Evolutionary conservation across 768 basidiomycete species (phyloP).

Genomic region (Leccinum olivaceopallidum): DNA sequence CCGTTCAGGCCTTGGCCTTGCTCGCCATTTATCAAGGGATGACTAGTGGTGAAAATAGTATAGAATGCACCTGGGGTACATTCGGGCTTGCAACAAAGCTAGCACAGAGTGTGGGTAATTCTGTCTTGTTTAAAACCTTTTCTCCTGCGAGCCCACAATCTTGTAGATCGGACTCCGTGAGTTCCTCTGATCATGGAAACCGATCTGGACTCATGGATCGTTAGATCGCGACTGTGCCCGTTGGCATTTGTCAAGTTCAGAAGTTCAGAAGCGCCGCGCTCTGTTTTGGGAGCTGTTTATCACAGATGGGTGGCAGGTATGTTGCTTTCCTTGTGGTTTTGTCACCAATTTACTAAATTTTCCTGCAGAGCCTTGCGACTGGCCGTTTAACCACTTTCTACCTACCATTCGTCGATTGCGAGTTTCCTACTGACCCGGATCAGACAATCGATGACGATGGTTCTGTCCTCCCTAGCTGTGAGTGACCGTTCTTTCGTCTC

Average conservation of each 20-base stretch:
- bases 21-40: slow-evolving; percentile 69
- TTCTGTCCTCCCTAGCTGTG: slow-evolving; percentile 57
- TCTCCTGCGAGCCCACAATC: slow-evolving; percentile 6
- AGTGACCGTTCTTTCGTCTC: slow-evolving; percentile 24
- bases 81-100: slow-evolving; percentile 67
- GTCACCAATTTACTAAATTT: neutral
- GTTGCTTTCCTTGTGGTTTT: slow-evolving; percentile 13
- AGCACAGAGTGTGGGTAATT: slow-evolving; percentile 61
- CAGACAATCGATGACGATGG: slow-evolving; percentile 61
- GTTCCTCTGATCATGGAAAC: slow-evolving; percentile 27
- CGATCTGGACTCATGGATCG: slow-evolving; percentile 15
- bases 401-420: slow-evolving; percentile 71
- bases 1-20: slow-evolving; percentile 63
- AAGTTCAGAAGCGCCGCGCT: slow-evolving; percentile 70
- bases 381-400: slow-evolving; percentile 70
- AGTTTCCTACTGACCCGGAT: slow-evolving; percentile 62
- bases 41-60: slow-evolving; percentile 66
- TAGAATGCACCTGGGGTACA: slow-evolving; percentile 66
- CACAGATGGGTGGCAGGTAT: slow-evolving; percentile 73
- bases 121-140: neutral
- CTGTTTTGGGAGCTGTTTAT: slow-evolving; percentile 77
- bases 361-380: slow-evolving; percentile 60
- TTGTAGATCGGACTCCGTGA: slow-evolving; percentile 66
- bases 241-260: slow-evolving; percentile 59
- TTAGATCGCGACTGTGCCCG: slow-evolving; percentile 72